Evolutionary conservation across 1,139 yeast genomes (phyloP).

Genomic region (Suhomyces wounanorum): DNA sequence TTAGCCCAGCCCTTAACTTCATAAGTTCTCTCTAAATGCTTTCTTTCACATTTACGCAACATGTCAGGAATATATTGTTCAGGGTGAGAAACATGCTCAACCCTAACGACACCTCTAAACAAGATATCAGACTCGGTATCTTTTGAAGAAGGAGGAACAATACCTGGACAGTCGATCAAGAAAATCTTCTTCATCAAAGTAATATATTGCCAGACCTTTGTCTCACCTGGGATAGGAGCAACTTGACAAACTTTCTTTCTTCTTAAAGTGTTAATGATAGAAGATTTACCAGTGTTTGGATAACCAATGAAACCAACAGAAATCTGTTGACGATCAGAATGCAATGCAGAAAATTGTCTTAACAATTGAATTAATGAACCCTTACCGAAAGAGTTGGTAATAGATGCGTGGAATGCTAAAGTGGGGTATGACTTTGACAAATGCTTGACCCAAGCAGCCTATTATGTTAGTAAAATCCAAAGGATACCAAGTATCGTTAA

Average conservation of each 20-base stretch:
- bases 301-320: slow-evolving; percentile 97
- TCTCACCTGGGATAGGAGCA: slow-evolving; percentile 98
- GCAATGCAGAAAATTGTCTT: slow-evolving; percentile 89
- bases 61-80: slow-evolving; percentile 94
- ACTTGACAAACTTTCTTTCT: slow-evolving; percentile 95
- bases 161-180: slow-evolving; percentile 97
- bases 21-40: slow-evolving; percentile 93
- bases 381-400: slow-evolving; percentile 95
- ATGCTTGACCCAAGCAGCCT: slow-evolving; percentile 99
- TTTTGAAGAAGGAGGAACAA: slow-evolving; percentile 90
- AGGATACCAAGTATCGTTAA: slow-evolving; percentile 1
- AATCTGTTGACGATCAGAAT: slow-evolving; percentile 91
- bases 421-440: slow-evolving; percentile 92
- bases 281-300: slow-evolving; percentile 96
- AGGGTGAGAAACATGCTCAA: slow-evolving; percentile 92
- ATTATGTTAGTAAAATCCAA: slow-evolving; percentile 47
- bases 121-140: slow-evolving; percentile 93
- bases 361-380: slow-evolving; percentile 91
- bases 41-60: slow-evolving; percentile 79
- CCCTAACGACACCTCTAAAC: slow-evolving; percentile 96
- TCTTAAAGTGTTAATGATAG: slow-evolving; percentile 90
- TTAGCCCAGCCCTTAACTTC: slow-evolving; percentile 88
- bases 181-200: slow-evolving; percentile 95
- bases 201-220: slow-evolving; percentile 98
- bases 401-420: slow-evolving; percentile 96